Evolutionary conservation across 768 basidiomycete genomes (phyloP), one percentile per base, ranked within the genome.

Genomic region (Leccinum incarnatum): DNA sequence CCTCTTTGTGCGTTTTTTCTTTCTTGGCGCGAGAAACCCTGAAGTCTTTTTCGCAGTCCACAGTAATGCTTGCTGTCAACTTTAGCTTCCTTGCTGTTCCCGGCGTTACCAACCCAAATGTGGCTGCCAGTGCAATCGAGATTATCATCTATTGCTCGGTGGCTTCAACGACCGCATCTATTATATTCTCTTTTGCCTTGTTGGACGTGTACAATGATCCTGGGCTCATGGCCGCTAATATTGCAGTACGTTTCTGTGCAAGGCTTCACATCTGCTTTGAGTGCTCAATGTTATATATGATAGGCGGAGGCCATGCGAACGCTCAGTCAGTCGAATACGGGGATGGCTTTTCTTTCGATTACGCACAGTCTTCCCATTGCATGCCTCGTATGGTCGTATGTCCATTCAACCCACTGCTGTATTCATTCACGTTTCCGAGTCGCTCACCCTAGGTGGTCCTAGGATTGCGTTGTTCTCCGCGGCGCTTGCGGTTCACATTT

Each of bases 41-140:
- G 19, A 45, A 45, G 42, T 19, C 42, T 19, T 45, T 45, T 45
- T 45, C 42, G 11, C 23, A 64, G 63, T 64, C 63, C 17, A 64
- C 59, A 32, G 64, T 66, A 11, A 62, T 64, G 59, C 55, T 64
- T 9, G 64, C 63, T 1, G 64, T 64, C 3, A 50, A 66, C 4
- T 40, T 64, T 47, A 57, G 63, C 19, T 59, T 65, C 29, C 65
- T 65, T 2, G 37, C 64, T 14, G 46, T 66, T 3, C 65, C 65
- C 0, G 42, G 53, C 7, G 50, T 66, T 30, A 9, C 45, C 19
- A 30, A 3, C 2, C 5, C 15, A 2, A 17, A 3, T 19, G 0
- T 19, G 1, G 12, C 42, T 1, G 30, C 52, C 0, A 17, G 25
- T 5, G 2, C 15, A n/a, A 59, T 56, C 19, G n/a, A 60, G 49